These are phyloP conservation scores for Cadophora sp. DNA, from an alignment of 2,329 filamentous ascomycete species.

Conservation along the genomic window DNA sequence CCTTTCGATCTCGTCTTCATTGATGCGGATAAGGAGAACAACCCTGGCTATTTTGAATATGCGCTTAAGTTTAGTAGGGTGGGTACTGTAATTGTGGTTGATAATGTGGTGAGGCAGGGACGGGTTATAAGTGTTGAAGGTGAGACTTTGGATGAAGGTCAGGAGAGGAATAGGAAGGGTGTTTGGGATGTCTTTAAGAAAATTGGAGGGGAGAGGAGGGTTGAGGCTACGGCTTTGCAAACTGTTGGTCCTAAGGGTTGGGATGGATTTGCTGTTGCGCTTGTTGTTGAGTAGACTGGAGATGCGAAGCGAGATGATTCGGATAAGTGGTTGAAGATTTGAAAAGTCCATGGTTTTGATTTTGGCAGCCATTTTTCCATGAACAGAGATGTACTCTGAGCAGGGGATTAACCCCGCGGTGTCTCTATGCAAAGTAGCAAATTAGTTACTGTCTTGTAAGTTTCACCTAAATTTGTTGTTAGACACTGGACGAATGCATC, in stretches of 20 bases:
- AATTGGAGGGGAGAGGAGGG: conserved; percentile 31
- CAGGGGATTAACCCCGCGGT: too few species aligned
- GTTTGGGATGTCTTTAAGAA: conserved; percentile 30
- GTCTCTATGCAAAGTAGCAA: too few species aligned
- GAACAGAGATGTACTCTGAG: too few species aligned
- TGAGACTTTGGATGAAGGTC: conserved; percentile 37
- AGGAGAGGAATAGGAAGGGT: conserved; percentile 29
- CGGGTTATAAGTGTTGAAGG: conserved; percentile 48
- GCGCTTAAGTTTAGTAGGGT: conserved; percentile 52
- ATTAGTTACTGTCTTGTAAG: too few species aligned
- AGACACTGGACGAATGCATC: too few species aligned
- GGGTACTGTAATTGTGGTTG: conserved; percentile 60
- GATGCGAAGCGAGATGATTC: neutral
- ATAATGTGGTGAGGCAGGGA: conserved; percentile 58
- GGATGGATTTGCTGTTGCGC: conserved; percentile 33
- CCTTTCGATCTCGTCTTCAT: conserved; percentile 62
- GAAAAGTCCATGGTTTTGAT: too few species aligned
- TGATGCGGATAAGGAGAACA: conserved; percentile 59
- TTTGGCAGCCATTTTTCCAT: too few species aligned
- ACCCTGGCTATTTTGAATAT: conserved; percentile 53
- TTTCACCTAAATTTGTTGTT: too few species aligned
- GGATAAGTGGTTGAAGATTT: too few species aligned
- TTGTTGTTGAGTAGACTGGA: conserved; percentile 26
- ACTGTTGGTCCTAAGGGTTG: conserved; percentile 33
- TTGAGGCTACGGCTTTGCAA: conserved; percentile 32